Evolutionary conservation across 1,139 yeast genomes (phyloP).

Genomic region (Saccharomyces pastorianus): DNA sequence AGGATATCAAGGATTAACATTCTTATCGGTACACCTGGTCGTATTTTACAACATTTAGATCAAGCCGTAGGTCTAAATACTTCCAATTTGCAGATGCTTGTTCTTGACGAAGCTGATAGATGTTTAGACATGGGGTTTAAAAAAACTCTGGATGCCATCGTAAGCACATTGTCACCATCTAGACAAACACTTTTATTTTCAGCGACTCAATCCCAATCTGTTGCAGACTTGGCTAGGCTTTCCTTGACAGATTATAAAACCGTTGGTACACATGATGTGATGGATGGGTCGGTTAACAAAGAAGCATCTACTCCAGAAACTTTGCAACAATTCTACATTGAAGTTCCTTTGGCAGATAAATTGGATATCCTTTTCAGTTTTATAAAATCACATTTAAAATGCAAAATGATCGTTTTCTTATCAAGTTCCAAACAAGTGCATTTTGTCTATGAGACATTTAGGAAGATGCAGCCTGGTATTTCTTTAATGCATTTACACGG

Average conservation of each 20-base stretch:
- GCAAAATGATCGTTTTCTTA: conserved; percentile 79
- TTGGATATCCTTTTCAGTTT: conserved; percentile 87
- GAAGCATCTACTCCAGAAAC: conserved; percentile 70
- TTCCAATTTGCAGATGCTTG: conserved; percentile 69
- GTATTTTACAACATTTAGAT: conserved; percentile 89
- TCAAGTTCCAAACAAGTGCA: conserved; percentile 95
- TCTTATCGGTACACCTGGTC: conserved; percentile 91
- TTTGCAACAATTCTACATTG: conserved; percentile 74
- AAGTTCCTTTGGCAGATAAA: conserved; percentile 68
- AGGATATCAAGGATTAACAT: conserved; percentile 79
- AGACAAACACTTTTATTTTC: conserved; percentile 86
- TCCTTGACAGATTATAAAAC: conserved; percentile 74
- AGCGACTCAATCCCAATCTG: conserved; percentile 89
- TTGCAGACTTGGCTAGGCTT: conserved; percentile 79
- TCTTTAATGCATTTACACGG: conserved; percentile 90
- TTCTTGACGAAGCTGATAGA: conserved; percentile 93
- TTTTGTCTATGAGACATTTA: conserved; percentile 81
- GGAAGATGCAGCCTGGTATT: conserved; percentile 92
- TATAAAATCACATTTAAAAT: conserved; percentile 76
- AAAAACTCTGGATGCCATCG: conserved; percentile 76
- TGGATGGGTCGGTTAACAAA: conserved; percentile 20
- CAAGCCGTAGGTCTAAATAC: conserved; percentile 83
- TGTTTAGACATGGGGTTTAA: conserved; percentile 96
- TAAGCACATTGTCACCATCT: conserved; percentile 71
- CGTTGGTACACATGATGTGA: conserved; percentile 45